Evolutionary conservation across 2,329 filamentous ascomycete genomes (phyloP), one percentile per base, ranked within the genome.

Genomic region (Parastagonospora avenae): DNA sequence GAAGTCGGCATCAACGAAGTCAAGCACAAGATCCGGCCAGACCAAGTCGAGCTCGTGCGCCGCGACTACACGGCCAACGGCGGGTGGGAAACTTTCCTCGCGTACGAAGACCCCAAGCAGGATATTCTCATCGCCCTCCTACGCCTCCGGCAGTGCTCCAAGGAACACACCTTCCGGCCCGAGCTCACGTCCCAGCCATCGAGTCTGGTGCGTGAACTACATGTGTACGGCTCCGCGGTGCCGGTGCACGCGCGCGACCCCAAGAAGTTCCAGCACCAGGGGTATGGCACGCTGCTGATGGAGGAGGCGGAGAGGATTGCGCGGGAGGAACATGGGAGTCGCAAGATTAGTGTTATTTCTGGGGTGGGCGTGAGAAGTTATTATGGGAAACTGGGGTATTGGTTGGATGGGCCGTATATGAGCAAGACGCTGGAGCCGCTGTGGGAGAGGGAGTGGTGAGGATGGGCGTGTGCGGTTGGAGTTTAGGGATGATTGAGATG

Each of bases 1-100:
- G 94, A 99, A 77, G 94, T 99, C 19, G 94, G 94, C 52, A 92
- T 99, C 76, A 99, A 99, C 73, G 94, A 99, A 77, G 93, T 99
- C 59, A 99, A 99, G 80, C 88, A 99, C 80, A 97, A 97, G 80
- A 97, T 99, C 62, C 84, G 93, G 1, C 94, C 94, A 0, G 95
- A 92, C 60, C 93, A 99, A 73, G 90, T 99, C 51, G 94, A 99
- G 79, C 85, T 99, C 15, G 88, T 99, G 28, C 88, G 94, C 24
- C 84, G 94, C 59, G 94, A 99, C 77, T 99, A 99, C 74, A 84
- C 86, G 0, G 94, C 94, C 61, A 99, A 99, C 71, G 92, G 90
- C 33, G 95, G 94, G 19, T 99, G 94, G 94, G 94, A 99, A 76
- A 99, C 94, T 0, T 99, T 99, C 77, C 80, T 99, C 4, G 92